Percentiles rank a stretch among this genome's conserved stretches.
phyloP scores from a whole-genome alignment of 1,284 basidiomycete species.

The Austroboletus olivaceoglutinosus region DNA sequence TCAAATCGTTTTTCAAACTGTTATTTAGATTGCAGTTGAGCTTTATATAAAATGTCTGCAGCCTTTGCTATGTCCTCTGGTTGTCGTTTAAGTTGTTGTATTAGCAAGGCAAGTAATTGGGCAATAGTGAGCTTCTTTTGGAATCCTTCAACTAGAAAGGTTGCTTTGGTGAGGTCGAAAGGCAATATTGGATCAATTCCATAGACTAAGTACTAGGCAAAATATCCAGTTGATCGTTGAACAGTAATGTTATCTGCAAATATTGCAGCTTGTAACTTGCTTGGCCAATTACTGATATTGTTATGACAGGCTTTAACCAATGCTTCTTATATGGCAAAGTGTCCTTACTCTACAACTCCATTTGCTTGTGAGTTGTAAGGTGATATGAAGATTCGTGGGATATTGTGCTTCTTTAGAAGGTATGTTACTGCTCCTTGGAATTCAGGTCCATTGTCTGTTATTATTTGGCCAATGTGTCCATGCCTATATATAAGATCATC shows the following conservation, averaged over 20 bases:
- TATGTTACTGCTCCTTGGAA: background rate
- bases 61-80: background rate
- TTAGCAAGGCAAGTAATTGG: background rate
- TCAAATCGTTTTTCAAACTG: no score
- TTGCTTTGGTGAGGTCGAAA: background rate
- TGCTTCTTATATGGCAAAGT: background rate
- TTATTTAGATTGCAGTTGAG: background rate
- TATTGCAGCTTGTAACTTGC: background rate
- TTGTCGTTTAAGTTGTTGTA: background rate
- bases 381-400: background rate
- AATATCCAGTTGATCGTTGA: background rate
- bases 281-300: background rate
- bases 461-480: background rate
- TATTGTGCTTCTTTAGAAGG: background rate
- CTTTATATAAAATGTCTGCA: background rate
- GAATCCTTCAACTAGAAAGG: background rate
- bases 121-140: background rate
- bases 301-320: background rate
- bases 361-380: background rate
- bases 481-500: background rate
- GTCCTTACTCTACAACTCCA: background rate
- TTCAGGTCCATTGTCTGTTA: background rate
- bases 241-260: no score
- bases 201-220: background rate
- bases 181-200: background rate